Evolutionary conservation across 129 eudicot species (phyloP), one percentile per base, ranked within the genome.

Genomic region (Artemisia argyi): DNA sequence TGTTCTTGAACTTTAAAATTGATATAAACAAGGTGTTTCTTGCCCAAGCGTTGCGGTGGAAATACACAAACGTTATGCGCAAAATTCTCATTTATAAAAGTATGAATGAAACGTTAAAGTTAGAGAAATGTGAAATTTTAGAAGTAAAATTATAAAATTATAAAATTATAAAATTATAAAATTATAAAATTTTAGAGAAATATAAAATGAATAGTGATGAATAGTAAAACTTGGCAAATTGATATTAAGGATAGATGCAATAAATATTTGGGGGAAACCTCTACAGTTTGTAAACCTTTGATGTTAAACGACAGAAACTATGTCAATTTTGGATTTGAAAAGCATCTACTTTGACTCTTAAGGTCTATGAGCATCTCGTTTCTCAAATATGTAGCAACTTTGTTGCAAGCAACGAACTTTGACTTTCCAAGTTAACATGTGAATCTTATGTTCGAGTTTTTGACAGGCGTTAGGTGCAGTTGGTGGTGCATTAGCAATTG

Each of bases 381-480:
- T 39, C 46, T 39, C 42, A 35, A 39, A 39, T 39, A 39, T 39
- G 11, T 39, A 39, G 46, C 46, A 1, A 39, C 46, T 39, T 39
- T 39, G 46, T 7, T 39, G 46, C 57, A 52, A 52, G 57, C n/a
- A 15, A 52, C 2, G 2, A n/a, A 7, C 68, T 32, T 35, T 63
- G 26, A 35, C 24, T n/a, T 63, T 39, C 13, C 14, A 46, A 26
- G 68, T 47, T 67, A 56, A 24, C 16, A 26, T 75, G 30, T 11
- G 30, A 10, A 44, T 22, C 48, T 53, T 6, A 55, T 66, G 58
- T 11, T 24, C 14, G 47, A 39, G 19, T 78, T 13, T n/a, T 49
- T 70, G 65, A 65, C 89, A 92, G 94, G 96, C 91, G 17, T 84
- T 84, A 48, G 96, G 96, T 68, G 95, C 98, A 2, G 96, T 80